Conservation (phyloP, 1,284 basidiomycete species). For the Rhodotorula sp. region DNA sequence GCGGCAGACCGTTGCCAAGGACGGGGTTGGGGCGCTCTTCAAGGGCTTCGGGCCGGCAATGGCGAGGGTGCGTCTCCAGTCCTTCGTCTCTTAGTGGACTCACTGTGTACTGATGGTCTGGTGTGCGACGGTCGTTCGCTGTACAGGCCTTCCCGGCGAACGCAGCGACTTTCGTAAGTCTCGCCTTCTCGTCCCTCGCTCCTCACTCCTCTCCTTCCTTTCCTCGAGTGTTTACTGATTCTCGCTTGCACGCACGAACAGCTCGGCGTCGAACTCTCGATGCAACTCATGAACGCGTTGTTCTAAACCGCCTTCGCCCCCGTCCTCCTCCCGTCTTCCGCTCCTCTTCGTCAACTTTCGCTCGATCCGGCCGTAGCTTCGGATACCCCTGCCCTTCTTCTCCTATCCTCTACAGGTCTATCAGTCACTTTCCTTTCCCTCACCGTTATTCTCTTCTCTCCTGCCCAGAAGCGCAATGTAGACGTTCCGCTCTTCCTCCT, state of each 20-base stretch:
- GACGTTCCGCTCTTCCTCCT: no score
- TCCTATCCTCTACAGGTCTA: no score
- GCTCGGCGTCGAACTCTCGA: constrained; percentile 78
- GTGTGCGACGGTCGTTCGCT: no score
- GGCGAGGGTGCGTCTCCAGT: constrained; percentile 29
- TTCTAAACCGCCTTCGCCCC: constrained; percentile 8
- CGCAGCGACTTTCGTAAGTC: constrained; percentile 85
- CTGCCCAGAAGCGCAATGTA: no score
- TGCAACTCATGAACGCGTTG: constrained; percentile 63
- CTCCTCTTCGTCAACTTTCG: background rate
- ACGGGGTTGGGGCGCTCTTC: constrained; percentile 87
- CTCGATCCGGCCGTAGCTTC: no score
- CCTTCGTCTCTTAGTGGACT: no score
- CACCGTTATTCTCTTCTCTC: no score
- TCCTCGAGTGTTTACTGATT: background rate
- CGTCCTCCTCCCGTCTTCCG: background rate
- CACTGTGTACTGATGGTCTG: no score
- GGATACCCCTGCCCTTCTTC: no score
- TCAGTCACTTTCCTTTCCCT: no score
- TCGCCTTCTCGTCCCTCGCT: no score
- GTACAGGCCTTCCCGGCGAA: constrained; percentile 73
- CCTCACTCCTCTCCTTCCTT: background rate
- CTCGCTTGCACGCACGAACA: constrained; percentile 45
- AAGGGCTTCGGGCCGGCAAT: constrained; percentile 95
- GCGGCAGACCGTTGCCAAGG: constrained; percentile 84